phyloP scores from a whole-genome alignment of 1,284 basidiomycete genomes.

The Baeospora myosura region DNA sequence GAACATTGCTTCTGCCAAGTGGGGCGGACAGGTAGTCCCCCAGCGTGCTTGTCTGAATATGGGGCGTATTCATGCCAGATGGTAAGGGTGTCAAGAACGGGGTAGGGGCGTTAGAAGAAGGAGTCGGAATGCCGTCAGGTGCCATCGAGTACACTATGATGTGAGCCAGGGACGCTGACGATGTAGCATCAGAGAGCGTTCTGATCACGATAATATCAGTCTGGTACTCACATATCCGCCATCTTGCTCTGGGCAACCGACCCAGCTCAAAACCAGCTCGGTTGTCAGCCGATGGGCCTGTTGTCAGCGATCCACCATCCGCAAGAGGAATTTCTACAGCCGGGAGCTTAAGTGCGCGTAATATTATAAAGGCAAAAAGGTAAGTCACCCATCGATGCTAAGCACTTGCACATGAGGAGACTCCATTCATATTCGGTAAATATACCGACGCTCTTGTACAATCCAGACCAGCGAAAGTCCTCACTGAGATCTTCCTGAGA shows the following conservation, averaged over 20 bases:
- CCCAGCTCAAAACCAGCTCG: slow-evolving; percentile 61
- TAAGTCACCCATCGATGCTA: slow-evolving; percentile 75
- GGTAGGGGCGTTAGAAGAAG: slow-evolving; percentile 43
- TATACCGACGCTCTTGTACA: slow-evolving; percentile 79
- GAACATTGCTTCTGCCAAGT: slow-evolving; percentile 29
- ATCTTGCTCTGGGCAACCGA: slow-evolving; percentile 56
- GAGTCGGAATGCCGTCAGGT: slow-evolving; percentile 61
- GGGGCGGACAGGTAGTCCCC: slow-evolving; percentile 60
- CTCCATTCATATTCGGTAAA: slow-evolving; percentile 86
- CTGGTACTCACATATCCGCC: slow-evolving; percentile 54
- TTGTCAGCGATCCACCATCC: slow-evolving; percentile 64
- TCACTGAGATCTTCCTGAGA: slow-evolving; percentile 34
- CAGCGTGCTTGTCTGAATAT: slow-evolving; percentile 35
- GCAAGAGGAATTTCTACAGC: slow-evolving; percentile 60
- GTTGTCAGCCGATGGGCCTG: slow-evolving; percentile 61
- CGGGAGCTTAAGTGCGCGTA: slow-evolving; percentile 8
- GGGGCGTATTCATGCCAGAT: slow-evolving; percentile 54
- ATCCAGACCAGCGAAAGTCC: slow-evolving; percentile 50
- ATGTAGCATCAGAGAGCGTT: slow-evolving; percentile 10
- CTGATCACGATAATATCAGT: neutral
- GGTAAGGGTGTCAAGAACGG: slow-evolving; percentile 59
- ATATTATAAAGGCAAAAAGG: slow-evolving; percentile 12
- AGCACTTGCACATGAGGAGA: slow-evolving; percentile 86
- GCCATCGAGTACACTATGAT: slow-evolving; percentile 91
- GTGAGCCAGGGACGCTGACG: slow-evolving; percentile 77